phyloP scores from a whole-genome alignment of 768 basidiomycete species.

The Tricholoma bakamatsutake region DNA sequence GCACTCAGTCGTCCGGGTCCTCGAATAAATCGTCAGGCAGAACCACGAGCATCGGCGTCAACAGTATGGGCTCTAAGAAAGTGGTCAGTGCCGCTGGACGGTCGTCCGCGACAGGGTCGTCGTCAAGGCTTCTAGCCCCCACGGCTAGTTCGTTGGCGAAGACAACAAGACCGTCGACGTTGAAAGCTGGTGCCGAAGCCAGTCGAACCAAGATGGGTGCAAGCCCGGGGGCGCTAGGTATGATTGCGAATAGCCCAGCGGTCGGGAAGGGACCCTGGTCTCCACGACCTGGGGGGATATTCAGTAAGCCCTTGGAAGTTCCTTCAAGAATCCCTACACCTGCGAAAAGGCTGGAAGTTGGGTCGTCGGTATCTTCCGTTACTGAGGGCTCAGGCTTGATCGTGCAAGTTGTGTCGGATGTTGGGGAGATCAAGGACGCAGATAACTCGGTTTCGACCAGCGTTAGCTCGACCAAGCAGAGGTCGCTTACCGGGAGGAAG shows the following conservation, averaged over 20 bases:
- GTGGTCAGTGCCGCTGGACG: constrained; percentile 9
- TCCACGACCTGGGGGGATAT: constrained; percentile 33
- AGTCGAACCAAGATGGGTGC: neutral
- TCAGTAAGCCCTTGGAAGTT: constrained; percentile 45
- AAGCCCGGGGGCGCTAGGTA: constrained; percentile 1
- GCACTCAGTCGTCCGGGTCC: constrained; percentile 26
- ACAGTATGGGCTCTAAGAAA: constrained; percentile 33
- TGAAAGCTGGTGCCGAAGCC: constrained; percentile 7
- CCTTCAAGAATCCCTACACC: constrained; percentile 34
- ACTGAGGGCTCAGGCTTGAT: neutral
- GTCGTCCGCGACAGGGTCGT: constrained; percentile 16
- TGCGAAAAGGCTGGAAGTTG: constrained; percentile 22
- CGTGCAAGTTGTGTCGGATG: neutral
- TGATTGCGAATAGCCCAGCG: constrained; percentile 31
- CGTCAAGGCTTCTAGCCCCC: constrained; percentile 56
- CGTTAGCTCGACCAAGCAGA: constrained; percentile 15
- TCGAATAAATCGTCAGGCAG: constrained; percentile 22
- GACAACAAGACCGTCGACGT: constrained; percentile 20
- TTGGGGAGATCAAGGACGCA: neutral
- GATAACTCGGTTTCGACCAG: neutral
- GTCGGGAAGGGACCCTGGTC: constrained; percentile 19
- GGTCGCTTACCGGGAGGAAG: constrained; percentile 43
- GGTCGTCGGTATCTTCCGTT: neutral
- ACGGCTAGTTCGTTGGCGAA: constrained; percentile 77
- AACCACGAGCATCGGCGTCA: constrained; percentile 19